These are phyloP conservation scores for Aspergillus vadensis DNA, from an alignment of 2,329 filamentous ascomycete genomes.

Conservation along the genomic window DNA sequence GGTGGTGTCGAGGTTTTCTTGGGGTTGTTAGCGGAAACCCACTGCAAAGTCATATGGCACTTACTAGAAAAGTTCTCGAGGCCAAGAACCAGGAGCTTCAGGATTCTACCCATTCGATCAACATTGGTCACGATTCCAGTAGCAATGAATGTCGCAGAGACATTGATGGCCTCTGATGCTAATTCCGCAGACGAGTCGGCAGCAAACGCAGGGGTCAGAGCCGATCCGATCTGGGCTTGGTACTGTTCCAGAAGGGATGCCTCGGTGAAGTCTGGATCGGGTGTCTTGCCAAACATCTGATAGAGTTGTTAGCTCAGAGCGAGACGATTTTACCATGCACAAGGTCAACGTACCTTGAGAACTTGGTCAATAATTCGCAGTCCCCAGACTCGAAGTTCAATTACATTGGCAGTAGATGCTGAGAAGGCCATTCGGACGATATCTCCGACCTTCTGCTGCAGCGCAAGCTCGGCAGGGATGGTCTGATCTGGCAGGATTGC, in stretches of 20 bases:
- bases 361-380: conserved; percentile 92
- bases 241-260: conserved; percentile 96
- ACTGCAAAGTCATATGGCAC: conserved; percentile 17
- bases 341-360: conserved; percentile 59
- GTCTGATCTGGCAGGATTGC: conserved; percentile 77
- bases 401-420: conserved; percentile 88
- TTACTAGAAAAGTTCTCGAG: conserved; percentile 84
- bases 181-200: conserved; percentile 94
- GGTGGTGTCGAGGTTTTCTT: conserved; percentile 71
- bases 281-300: conserved; percentile 86
- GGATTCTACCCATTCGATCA: conserved; percentile 96
- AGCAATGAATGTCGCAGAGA: conserved; percentile 96
- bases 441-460: conserved; percentile 84
- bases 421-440: conserved; percentile 97
- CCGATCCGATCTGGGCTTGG: conserved; percentile 96
- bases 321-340: not conserved
- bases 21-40: conserved; percentile 11
- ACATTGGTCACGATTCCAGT: conserved; percentile 97
- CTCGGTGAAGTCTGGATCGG: conserved; percentile 97
- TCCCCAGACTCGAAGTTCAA: conserved; percentile 86
- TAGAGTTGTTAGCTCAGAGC: conserved; percentile 3
- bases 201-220: conserved; percentile 92
- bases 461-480: conserved; percentile 71
- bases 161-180: conserved; percentile 92
- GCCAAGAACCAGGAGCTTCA: conserved; percentile 87